Evolutionary conservation across 192 early-diverging fungal genomes (phyloP).

Genomic region (Anaeromyces robustus): DNA sequence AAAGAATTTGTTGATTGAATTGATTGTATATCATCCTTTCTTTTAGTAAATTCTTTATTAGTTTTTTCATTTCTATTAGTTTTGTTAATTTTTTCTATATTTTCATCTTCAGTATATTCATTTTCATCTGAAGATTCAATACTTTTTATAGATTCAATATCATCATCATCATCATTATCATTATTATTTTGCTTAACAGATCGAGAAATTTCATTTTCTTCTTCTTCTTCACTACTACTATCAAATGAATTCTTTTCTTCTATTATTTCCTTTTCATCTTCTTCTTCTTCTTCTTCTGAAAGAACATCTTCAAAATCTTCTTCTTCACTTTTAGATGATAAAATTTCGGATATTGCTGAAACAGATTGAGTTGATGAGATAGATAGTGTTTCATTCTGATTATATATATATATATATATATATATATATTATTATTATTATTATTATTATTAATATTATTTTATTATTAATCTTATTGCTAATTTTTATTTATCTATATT

Average conservation of each 20-base stretch:
- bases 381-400: neutral
- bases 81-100: too few relatives aligned
- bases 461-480: too few relatives aligned
- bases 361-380: neutral
- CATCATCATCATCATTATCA: neutral
- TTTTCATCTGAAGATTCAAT: too few relatives aligned
- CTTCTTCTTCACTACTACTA: neutral
- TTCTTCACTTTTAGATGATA: neutral
- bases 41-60: too few relatives aligned
- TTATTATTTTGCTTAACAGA: neutral
- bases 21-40: too few relatives aligned
- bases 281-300: neutral
- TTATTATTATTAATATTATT: too few relatives aligned
- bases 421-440: too few relatives aligned
- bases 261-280: neutral
- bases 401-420: neutral
- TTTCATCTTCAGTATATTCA: too few relatives aligned
- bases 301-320: neutral
- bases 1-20: too few relatives aligned
- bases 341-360: neutral
- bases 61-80: neutral
- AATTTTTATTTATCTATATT: too few relatives aligned
- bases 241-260: neutral
- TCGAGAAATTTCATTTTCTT: neutral
- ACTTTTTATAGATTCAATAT: neutral